Evolutionary conservation across 192 early-diverging fungal species (phyloP), one percentile per base, ranked within the genome.

Genomic region (Coemansia sp.): DNA sequence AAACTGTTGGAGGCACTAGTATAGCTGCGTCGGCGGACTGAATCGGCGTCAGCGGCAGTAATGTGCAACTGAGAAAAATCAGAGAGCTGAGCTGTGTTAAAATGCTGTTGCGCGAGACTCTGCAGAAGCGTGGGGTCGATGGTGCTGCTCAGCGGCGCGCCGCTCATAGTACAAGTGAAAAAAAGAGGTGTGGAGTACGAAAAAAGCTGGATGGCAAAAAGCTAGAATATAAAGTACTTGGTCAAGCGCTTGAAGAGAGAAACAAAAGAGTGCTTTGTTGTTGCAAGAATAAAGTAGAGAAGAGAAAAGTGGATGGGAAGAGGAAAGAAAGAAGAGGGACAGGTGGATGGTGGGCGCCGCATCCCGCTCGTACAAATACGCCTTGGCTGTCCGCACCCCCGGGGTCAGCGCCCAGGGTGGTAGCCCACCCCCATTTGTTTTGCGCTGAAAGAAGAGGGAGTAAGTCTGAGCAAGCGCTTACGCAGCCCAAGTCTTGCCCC

Each of bases 111-210:
- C 15, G 79, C 75, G 66, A 82, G 79, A 48, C 75, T 69, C 74
- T 82, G 79, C 69, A 82, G 66, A 67, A 82, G 64, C 72, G 75
- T 76, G 25, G 79, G 72, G 79, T 82, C 72, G 55, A 82, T 76
- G 29, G 70, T 71, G 69, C 51, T 75, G 67, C 61, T 76, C 62
- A 65, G 71, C 79, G 75, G 79, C 79, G 67, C 71, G 55, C 79
- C 75, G 79, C 79, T 76, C 79, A 82, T 82, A 82, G 74, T 82
- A 68, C 66, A 69, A 57, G 37, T n/a, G 37, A 37, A 32, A 32
- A 39, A 7, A 34, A 48, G 23, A 10, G 50, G 27, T 29, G 58
- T 5, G 31, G 23, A 8, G 50, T n/a, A 19, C 31, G 60, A 39
- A 19, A 31, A 23, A 1, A 57, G 53, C 53, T 19, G 29, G 6